These are phyloP conservation scores for Suillus luteus DNA, from an alignment of 768 basidiomycete species.

Conservation along the genomic window DNA sequence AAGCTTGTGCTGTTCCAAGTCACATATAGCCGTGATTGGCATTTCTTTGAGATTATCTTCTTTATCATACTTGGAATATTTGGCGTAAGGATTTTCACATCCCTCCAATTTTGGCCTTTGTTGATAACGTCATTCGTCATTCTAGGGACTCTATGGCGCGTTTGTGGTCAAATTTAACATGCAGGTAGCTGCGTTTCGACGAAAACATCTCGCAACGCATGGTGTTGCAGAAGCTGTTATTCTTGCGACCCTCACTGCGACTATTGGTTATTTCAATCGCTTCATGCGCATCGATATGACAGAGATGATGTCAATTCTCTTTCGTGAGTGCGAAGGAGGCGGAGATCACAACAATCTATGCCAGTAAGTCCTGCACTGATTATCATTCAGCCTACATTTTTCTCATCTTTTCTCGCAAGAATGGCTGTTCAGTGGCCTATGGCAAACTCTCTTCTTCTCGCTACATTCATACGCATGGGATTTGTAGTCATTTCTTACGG, in stretches of 20 bases:
- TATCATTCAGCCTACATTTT: slow-evolving; percentile 1
- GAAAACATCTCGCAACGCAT: slow-evolving; percentile 82
- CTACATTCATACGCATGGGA: slow-evolving; percentile 84
- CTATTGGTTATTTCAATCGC: slow-evolving; percentile 92
- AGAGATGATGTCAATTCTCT: slow-evolving; percentile 90
- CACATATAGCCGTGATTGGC: slow-evolving; percentile 97
- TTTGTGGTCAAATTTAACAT: slow-evolving; percentile 97
- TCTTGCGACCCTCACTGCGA: slow-evolving; percentile 84
- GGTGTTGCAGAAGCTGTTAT: slow-evolving; percentile 88
- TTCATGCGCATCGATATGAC: slow-evolving; percentile 98
- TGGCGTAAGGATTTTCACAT: slow-evolving; percentile 57
- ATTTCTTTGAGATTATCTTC: slow-evolving; percentile 97
- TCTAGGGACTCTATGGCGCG: slow-evolving; percentile 93
- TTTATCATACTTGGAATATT: slow-evolving; percentile 95
- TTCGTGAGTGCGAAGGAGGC: slow-evolving; percentile 94
- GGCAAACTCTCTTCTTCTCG: slow-evolving; percentile 88
- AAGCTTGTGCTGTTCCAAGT: slow-evolving; percentile 98
- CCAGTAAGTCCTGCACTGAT: slow-evolving; percentile 65
- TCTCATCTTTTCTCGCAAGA: slow-evolving; percentile 42
- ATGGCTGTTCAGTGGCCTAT: slow-evolving; percentile 92
- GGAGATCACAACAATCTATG: slow-evolving; percentile 90
- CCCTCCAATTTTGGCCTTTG: slow-evolving; percentile 5
- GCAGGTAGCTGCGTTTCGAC: slow-evolving; percentile 91
- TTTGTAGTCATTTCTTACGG: slow-evolving; percentile 94
- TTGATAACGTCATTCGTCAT: slow-evolving; percentile 8